A percentile compares a stretch with the other conserved stretches of the same genome.
Conservation (phyloP, 2,329 filamentous ascomycete species). For the Cadophora luteo-olivacea region DNA sequence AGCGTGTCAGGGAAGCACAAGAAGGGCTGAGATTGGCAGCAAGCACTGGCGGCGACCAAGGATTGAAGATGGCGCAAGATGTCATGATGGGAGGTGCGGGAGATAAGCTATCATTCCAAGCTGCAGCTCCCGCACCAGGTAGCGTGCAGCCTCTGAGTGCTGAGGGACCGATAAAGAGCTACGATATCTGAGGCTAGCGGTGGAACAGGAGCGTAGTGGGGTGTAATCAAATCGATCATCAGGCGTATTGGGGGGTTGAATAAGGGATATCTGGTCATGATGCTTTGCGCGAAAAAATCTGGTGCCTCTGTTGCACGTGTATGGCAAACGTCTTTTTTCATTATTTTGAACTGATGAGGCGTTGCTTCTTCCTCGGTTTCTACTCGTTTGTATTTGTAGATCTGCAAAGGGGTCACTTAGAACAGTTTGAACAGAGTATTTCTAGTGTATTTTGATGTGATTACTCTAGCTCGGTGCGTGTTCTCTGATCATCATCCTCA, state of each 20-base stretch:
- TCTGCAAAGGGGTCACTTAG: constrained; percentile 25
- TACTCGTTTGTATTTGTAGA: constrained; percentile 36
- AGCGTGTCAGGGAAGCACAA: constrained; percentile 83
- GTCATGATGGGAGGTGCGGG: constrained; percentile 46
- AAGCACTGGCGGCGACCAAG: constrained; percentile 47
- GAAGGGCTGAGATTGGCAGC: constrained; percentile 66
- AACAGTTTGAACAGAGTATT: constrained; percentile 17
- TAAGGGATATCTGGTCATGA: constrained; percentile 32
- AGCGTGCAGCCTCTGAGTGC: constrained; percentile 61
- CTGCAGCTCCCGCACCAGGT: constrained; percentile 48
- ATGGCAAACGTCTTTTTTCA: constrained; percentile 15
- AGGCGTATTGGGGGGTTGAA: constrained; percentile 41
- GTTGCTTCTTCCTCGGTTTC: constrained; percentile 23
- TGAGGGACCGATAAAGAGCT: constrained; percentile 59
- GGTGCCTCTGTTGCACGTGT: constrained; percentile 31
- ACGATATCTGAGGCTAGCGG: constrained; percentile 41
- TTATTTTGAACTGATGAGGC: constrained; percentile 25
- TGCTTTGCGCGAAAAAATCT: constrained; percentile 25
- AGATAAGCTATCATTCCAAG: constrained; percentile 61
- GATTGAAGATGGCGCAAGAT: constrained; percentile 45
- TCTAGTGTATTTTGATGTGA: neutral
- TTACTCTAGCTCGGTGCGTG: neutral
- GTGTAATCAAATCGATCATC: constrained; percentile 31
- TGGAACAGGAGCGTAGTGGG: constrained; percentile 25
- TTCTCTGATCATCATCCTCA: too few species aligned